Base-by-base conservation (phyloP, 2,329 filamentous ascomycete species). In the Fusarium oxysporum region DNA sequence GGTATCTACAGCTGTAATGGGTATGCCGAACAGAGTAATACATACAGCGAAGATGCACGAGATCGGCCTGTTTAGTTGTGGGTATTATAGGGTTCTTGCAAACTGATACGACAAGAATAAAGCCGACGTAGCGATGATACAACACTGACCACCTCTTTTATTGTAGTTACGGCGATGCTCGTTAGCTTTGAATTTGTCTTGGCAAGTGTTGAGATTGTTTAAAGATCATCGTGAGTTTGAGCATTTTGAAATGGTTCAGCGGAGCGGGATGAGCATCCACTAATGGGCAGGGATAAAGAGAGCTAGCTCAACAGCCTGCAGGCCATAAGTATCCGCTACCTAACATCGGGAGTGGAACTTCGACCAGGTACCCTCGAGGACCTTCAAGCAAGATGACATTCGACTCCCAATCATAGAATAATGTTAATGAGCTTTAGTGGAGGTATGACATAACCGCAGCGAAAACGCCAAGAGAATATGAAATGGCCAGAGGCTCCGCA, bases 311-410 rank as follows among this genome's bases (percentile, higher is more conserved):
- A 55, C 68, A 50, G 58, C 43, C 45, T 51, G 50, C 66, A 71
- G 57, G 48, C 59, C 45, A 40, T 12, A 74, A 72, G 71, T 74
- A 74, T 51, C 65, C 32, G 44, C 51, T 74, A 75, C 74, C 62
- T 76, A 59, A 64, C 58, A 66, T 64, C 44, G 33, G 56, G 48
- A 57, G 64, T 73, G 69, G 75, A 60, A 58, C 71, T 47, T 57
- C 35, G 58, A 73, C 72, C 67, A 78, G 74, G 75, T 71, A 67
- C 55, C 57, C 67, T 64, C 58, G 47, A 71, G 72, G 71, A 65
- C 62, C 70, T 65, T 62, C 58, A 77, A 76, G 77, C 72, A 80
- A 72, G 76, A 80, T 79, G 79, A 78, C 79, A 80, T 77, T 72
- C 72, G 44, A 65, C 43, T 45, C 57, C 77, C 77, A 79, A 79